These are phyloP conservation scores for Stagonosporopsis vannaccii DNA, from an alignment of 2,329 filamentous ascomycete species.

Conservation along the genomic window DNA sequence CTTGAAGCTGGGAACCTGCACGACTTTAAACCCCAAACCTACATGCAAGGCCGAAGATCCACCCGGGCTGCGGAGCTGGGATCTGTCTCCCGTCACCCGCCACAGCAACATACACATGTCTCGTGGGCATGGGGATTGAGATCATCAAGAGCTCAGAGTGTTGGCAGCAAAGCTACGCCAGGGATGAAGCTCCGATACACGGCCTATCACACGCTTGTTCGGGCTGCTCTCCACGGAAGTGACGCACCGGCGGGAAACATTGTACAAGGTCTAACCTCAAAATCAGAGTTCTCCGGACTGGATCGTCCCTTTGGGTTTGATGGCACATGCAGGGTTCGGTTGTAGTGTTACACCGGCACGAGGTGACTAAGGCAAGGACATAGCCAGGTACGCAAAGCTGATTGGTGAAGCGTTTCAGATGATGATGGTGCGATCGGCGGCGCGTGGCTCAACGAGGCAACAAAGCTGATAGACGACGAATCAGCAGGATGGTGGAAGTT, in stretches of 20 bases:
- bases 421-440: slow-evolving; percentile 42
- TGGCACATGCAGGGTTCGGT: slow-evolving; percentile 24
- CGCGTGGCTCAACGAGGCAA: slow-evolving; percentile 26
- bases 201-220: slow-evolving; percentile 16
- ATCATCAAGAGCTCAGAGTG: slow-evolving; percentile 14
- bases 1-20: slow-evolving; percentile 17
- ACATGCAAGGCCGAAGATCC: slow-evolving; percentile 11
- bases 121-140: slow-evolving; percentile 4
- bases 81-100: slow-evolving; percentile 11
- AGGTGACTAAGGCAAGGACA: slow-evolving; percentile 15
- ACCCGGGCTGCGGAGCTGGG: slow-evolving; percentile 7
- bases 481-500: neutral
- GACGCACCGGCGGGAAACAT: slow-evolving; percentile 29
- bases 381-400: slow-evolving; percentile 42
- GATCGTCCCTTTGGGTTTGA: slow-evolving; percentile 6
- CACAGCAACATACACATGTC: slow-evolving; percentile 17
- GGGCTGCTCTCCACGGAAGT: slow-evolving; percentile 31
- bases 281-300: neutral
- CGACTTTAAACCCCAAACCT: slow-evolving; percentile 15
- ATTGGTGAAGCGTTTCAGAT: slow-evolving; percentile 35
- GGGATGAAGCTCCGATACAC: slow-evolving; percentile 24
- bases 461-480: slow-evolving; percentile 6
- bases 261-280: slow-evolving; percentile 6
- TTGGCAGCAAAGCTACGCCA: slow-evolving; percentile 28
- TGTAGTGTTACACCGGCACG: slow-evolving; percentile 17